phyloP scores from a whole-genome alignment of 345 rosid species.

The Microcos paniculata region DNA sequence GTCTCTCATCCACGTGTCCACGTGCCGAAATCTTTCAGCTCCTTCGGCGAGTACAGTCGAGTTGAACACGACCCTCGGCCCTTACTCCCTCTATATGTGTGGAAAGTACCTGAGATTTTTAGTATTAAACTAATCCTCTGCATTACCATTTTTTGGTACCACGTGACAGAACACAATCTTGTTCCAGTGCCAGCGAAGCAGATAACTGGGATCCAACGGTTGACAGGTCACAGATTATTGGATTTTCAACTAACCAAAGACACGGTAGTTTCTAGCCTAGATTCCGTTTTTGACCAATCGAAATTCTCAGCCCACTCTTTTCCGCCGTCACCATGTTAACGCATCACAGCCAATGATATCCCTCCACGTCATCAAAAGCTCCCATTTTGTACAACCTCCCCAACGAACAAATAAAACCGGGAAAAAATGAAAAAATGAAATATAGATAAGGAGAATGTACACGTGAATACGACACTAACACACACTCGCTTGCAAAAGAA shows the following conservation, averaged over 20 bases:
- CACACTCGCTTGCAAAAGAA: background rate
- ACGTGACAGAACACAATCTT: background rate
- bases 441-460: background rate
- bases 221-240: background rate
- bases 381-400: background rate
- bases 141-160: background rate
- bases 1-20: background rate
- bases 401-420: background rate
- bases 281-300: background rate
- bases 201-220: background rate
- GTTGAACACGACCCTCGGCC: too few relatives aligned
- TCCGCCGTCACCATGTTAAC: background rate
- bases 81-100: background rate
- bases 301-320: background rate
- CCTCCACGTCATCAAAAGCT: background rate
- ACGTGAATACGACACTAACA: background rate
- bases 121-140: background rate
- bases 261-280: background rate
- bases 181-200: background rate
- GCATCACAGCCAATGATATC: background rate
- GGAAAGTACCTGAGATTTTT: background rate
- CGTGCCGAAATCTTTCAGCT: background rate
- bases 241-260: background rate
- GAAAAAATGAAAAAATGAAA: background rate
- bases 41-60: background rate